Evolutionary conservation across 495 filamentous ascomycete genomes (phyloP), one percentile per base, ranked within the genome.

Genomic region (Geopyxis carbonaria): DNA sequence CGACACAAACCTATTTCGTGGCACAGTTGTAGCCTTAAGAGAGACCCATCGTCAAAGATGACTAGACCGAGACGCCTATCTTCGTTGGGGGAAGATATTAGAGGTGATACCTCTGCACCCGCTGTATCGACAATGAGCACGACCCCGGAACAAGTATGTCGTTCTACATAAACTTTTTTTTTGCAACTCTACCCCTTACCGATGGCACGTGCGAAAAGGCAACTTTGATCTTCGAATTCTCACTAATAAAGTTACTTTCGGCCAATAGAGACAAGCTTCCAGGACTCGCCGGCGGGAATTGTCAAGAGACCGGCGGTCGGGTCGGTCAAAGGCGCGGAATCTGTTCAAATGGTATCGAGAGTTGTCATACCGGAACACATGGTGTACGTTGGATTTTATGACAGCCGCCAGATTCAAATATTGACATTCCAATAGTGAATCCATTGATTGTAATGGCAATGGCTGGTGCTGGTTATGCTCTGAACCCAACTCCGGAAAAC

Each of bases 401-500:
- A 23, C 10, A 11, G 9, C 21, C 11, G 11, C 5, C n/a, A 29
- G 3, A 13, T 36, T 23, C 16, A 28, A 20, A 23, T 38, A 23
- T 29, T 51, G 42, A 51, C 37, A 32, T 45, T n/a, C 7, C 11
- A 10, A 6, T 9, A 56, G 66, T 86, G 38, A 69, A 78, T 33
- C 89, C 91, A 16, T 66, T 93, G 13, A 56, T 82, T 40, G 60
- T 91, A 23, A 56, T 85, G 44, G 20, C 65, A 34, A 55, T 76
- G 55, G 64, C 85, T 44, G 56, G 86, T 39, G 53, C 62, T 21
- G 61, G 76, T 34, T 94, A 83, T 57, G 72, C 72, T 41, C 51
- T 87, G 49, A 80, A 89, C 57, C 91, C 89, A 8, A 76, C 67
- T 42, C 60, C 76, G 28, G 70, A 73, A 37, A 97, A 95, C 59